phyloP scores from a whole-genome alignment of 352 stramenopile species.

The Phytophthora europaea region DNA sequence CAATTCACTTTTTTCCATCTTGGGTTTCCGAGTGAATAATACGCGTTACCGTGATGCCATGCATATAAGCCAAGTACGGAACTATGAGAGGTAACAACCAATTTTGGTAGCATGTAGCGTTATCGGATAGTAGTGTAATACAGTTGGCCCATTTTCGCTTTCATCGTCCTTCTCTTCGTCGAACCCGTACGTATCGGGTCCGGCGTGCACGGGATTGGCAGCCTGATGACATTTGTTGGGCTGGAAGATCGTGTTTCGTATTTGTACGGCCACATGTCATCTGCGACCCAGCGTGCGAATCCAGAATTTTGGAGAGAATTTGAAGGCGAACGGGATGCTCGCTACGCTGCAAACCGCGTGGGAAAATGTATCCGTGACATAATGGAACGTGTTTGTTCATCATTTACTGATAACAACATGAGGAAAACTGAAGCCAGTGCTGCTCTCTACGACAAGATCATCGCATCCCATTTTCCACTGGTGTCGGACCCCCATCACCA shows the following conservation, averaged over 20 bases:
- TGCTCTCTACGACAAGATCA: neutral
- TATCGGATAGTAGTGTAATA: slow-evolving; percentile 40
- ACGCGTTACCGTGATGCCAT: slow-evolving; percentile 23
- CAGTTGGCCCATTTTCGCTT: neutral
- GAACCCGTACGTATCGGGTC: neutral
- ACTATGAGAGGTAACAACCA: slow-evolving; percentile 23
- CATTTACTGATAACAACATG: neutral
- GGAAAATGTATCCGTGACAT: no score
- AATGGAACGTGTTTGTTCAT: neutral
- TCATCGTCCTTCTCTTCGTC: neutral
- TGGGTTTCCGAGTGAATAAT: slow-evolving; percentile 46
- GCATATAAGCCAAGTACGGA: slow-evolving; percentile 18
- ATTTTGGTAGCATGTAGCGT: slow-evolving; percentile 46
- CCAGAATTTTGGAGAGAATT: neutral
- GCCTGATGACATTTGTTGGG: neutral
- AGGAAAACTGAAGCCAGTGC: neutral
- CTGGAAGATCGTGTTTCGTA: neutral
- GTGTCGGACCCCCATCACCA: neutral
- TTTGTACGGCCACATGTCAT: neutral
- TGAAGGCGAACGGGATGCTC: neutral
- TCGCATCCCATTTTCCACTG: neutral
- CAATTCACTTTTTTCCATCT: slow-evolving; percentile 36
- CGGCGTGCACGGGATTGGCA: no score
- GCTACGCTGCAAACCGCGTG: neutral
- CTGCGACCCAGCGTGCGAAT: no score